Evolutionary conservation across 2,329 filamentous ascomycete genomes (phyloP).

Genomic region (Fusarium pseudoanthophilum): DNA sequence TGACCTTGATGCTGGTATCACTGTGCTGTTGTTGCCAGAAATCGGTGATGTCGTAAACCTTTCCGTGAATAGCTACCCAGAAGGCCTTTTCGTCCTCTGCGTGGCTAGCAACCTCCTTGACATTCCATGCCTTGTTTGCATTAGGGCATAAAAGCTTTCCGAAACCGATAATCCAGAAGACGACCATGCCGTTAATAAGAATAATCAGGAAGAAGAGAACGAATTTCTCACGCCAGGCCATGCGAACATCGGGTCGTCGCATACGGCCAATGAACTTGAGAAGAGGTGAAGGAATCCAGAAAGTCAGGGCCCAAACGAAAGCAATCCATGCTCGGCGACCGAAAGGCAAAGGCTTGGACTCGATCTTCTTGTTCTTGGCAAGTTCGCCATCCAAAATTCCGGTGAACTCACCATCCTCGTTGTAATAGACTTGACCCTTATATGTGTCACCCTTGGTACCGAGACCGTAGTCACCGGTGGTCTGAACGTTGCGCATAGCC

Average conservation of each 20-base stretch:
- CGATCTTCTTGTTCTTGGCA: constrained; percentile 79
- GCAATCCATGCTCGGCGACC: constrained; percentile 81
- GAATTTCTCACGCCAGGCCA: constrained; percentile 97
- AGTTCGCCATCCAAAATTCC: constrained; percentile 80
- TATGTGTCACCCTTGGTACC: constrained; percentile 85
- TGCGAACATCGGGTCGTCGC: constrained; percentile 95
- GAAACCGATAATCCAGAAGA: constrained; percentile 94
- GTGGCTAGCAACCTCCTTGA: constrained; percentile 74
- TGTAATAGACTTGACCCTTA: constrained; percentile 80
- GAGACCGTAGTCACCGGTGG: constrained; percentile 86
- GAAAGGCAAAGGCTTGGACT: constrained; percentile 71
- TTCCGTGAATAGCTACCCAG: constrained; percentile 87
- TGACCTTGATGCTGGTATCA: constrained; percentile 72
- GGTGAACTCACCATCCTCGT: constrained; percentile 73
- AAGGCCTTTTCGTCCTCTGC: constrained; percentile 82
- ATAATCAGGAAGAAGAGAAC: constrained; percentile 84
- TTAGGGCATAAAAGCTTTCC: constrained; percentile 90
- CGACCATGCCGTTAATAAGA: constrained; percentile 80
- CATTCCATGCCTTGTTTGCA: constrained; percentile 87
- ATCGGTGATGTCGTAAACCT: constrained; percentile 90
- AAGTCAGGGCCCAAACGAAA: constrained; percentile 87
- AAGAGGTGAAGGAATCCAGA: constrained; percentile 90
- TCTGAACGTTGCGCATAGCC: constrained; percentile 65
- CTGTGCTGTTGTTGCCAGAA: constrained; percentile 90
- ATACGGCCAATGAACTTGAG: constrained; percentile 88